Conservation (phyloP, 2,329 filamentous ascomycete species). For the Colletotrichum spinosum region DNA sequence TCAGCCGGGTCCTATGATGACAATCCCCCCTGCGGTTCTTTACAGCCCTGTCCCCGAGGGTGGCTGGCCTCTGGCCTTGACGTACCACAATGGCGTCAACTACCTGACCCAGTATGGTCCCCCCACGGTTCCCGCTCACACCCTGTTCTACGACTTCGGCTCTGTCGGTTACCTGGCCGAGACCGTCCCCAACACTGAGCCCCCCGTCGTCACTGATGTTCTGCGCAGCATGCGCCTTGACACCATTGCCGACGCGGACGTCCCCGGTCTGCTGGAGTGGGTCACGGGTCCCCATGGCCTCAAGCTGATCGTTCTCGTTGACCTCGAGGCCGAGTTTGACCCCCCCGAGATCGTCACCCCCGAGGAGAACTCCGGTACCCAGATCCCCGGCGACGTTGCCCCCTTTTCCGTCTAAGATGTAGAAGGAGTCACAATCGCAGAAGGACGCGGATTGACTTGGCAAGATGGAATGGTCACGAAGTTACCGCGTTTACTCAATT, state of each 20-base stretch:
- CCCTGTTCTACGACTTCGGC: not conserved
- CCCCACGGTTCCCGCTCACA: not conserved
- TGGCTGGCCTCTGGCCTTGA: constrained; percentile 15
- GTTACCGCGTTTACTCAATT: too few species aligned
- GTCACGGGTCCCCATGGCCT: constrained; percentile 13
- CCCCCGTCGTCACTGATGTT: constrained; percentile 22
- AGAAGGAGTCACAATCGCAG: too few species aligned
- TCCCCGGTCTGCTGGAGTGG: constrained; percentile 23
- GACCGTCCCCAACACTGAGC: not conserved
- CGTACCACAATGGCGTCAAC: constrained; percentile 24
- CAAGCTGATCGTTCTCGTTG: constrained; percentile 24
- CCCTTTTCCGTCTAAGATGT: too few species aligned
- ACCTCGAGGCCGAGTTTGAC: constrained; percentile 6
- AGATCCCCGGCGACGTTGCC: too few species aligned
- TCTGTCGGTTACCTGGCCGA: constrained; percentile 2
- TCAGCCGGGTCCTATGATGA: constrained; percentile 6
- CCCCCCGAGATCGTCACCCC: not conserved
- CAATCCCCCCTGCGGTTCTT: not conserved
- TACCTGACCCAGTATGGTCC: constrained; percentile 26
- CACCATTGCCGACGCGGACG: not conserved
- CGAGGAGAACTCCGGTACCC: too few species aligned
- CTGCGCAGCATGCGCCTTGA: constrained; percentile 18
- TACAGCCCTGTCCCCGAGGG: constrained; percentile 2
- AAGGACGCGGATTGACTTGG: too few species aligned
- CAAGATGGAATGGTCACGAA: too few species aligned